These are phyloP conservation scores for Aspergillus texensis DNA, from an alignment of 2,329 filamentous ascomycete genomes.

Conservation along the genomic window DNA sequence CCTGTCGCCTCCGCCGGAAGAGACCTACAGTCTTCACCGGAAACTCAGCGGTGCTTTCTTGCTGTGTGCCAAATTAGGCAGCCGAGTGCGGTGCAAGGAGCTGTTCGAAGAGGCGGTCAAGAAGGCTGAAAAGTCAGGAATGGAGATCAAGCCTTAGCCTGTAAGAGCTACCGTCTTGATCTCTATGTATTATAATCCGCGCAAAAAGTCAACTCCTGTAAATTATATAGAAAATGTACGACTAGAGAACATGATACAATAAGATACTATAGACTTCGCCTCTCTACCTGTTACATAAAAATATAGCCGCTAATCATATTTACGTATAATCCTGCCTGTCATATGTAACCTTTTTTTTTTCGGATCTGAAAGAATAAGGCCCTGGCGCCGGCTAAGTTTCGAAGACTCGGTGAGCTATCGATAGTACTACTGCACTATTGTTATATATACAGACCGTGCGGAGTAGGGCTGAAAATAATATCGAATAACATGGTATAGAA, in stretches of 20 bases:
- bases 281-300: background rate
- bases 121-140: slow-evolving; percentile 28
- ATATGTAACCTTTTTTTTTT: background rate
- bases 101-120: slow-evolving; percentile 62
- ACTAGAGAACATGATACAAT: background rate
- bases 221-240: slow-evolving; percentile 7
- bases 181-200: background rate
- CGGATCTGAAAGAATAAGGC: background rate
- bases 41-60: slow-evolving; percentile 95
- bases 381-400: background rate
- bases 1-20: slow-evolving; percentile 87
- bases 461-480: background rate
- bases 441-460: background rate
- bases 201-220: slow-evolving; percentile 5
- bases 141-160: background rate
- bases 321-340: background rate
- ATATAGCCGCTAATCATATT: background rate
- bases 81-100: slow-evolving; percentile 76
- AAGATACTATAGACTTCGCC: background rate
- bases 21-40: slow-evolving; percentile 93
- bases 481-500: background rate
- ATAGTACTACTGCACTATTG: background rate
- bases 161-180: background rate
- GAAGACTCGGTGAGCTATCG: background rate
- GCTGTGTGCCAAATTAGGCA: slow-evolving; percentile 83